Percentiles rank a stretch among this genome's conserved stretches.
These are phyloP conservation scores for Tulasnella sp. DNA, from an alignment of 768 basidiomycete genomes.

Conservation along the genomic window DNA sequence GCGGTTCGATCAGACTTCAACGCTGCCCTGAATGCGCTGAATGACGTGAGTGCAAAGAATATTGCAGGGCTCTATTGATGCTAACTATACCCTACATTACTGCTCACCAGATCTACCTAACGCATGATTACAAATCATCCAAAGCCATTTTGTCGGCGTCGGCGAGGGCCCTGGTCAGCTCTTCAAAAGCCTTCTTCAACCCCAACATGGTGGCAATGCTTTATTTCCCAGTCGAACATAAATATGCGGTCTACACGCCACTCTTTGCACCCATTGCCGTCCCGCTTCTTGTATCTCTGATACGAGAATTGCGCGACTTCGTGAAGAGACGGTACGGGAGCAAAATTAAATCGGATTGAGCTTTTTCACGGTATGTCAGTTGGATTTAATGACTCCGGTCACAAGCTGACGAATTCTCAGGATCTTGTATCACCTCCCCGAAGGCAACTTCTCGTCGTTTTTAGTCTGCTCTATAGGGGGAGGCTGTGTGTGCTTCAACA, in stretches of 20 bases:
- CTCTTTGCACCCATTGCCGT: constrained; percentile 87
- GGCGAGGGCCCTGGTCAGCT: constrained; percentile 55
- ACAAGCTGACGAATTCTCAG: background rate
- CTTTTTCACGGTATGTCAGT: background rate
- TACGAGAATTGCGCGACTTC: constrained; percentile 54
- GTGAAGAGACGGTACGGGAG: background rate
- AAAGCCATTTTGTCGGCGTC: constrained; percentile 54
- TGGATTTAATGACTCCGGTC: background rate
- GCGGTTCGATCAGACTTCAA: constrained; percentile 71
- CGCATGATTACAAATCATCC: constrained; percentile 41
- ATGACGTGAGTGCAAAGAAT: constrained; percentile 49
- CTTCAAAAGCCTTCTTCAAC: constrained; percentile 91
- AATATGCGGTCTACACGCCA: constrained; percentile 93
- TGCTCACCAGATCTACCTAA: background rate
- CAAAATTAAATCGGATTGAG: constrained; percentile 1
- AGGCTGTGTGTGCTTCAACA: background rate
- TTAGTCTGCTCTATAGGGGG: too few relatives aligned
- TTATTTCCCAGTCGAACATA: constrained; percentile 98
- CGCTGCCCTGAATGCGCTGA: constrained; percentile 64
- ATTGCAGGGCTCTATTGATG: background rate
- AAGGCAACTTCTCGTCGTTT: background rate
- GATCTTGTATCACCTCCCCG: background rate
- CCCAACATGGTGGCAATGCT: constrained; percentile 93
- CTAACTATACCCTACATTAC: background rate
- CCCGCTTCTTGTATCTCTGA: constrained; percentile 68